Percentiles rank a stretch among this genome's conserved stretches.
Conservation (phyloP, 257 asterid genomes). For the Datura wrightii region DNA sequence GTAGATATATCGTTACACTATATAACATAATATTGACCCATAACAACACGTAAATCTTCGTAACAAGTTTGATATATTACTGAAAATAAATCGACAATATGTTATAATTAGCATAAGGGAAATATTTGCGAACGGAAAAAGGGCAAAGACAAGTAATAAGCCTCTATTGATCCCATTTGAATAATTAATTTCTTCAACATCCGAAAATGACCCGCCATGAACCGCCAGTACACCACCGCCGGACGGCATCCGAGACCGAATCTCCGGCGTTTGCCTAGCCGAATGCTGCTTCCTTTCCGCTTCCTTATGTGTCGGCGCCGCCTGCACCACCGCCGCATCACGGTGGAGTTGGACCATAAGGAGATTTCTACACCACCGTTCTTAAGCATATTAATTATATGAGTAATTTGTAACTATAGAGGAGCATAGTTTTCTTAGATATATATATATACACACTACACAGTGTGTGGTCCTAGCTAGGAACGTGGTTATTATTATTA, state of each 20-base stretch:
- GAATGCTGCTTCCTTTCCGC: slow-evolving; percentile 51
- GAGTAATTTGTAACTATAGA: neutral
- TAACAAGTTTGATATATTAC: neutral
- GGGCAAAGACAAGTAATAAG: slow-evolving; percentile 62
- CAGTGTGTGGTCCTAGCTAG: slow-evolving; percentile 5
- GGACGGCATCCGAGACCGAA: slow-evolving; percentile 55
- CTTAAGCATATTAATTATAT: slow-evolving; percentile 43
- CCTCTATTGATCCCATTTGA: slow-evolving; percentile 59
- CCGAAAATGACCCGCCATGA: slow-evolving; percentile 51
- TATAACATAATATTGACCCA: too few species aligned
- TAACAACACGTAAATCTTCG: neutral
- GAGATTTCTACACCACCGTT: slow-evolving; percentile 45
- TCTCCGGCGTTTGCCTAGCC: slow-evolving; percentile 69
- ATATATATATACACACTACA: slow-evolving; percentile 32
- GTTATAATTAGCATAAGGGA: slow-evolving; percentile 54
- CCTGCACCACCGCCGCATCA: slow-evolving; percentile 53
- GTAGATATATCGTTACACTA: too few species aligned
- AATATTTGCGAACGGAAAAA: slow-evolving; percentile 64
- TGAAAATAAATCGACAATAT: neutral
- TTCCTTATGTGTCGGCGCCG: slow-evolving; percentile 48
- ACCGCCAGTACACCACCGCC: slow-evolving; percentile 64
- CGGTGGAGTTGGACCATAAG: slow-evolving; percentile 52
- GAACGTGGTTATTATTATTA: neutral
- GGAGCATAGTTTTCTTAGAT: neutral
- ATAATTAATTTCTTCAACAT: slow-evolving; percentile 55